Evolutionary conservation across 345 rosid species (phyloP).

Genomic region (Mercurialis annua): DNA sequence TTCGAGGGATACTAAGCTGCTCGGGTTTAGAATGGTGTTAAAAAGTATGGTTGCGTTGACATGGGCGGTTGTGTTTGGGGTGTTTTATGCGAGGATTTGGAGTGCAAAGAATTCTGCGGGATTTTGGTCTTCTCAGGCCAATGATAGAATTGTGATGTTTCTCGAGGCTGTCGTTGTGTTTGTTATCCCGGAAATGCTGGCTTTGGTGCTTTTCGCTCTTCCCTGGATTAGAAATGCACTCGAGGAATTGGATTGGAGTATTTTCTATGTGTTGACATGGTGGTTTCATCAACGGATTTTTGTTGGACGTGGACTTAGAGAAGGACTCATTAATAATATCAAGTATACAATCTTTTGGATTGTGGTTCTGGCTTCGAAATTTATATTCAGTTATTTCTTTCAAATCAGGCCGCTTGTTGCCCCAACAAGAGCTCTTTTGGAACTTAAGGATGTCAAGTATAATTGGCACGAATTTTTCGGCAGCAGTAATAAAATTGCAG

Average conservation of each 20-base stretch:
- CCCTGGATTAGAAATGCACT: slow-evolving; percentile 80
- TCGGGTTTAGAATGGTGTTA: slow-evolving; percentile 71
- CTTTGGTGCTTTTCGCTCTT: slow-evolving; percentile 60
- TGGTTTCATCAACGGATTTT: slow-evolving; percentile 81
- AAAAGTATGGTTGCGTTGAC: slow-evolving; percentile 58
- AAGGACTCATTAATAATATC: slow-evolving; percentile 71
- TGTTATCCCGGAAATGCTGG: slow-evolving; percentile 69
- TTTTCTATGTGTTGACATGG: slow-evolving; percentile 67
- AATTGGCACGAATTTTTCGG: slow-evolving; percentile 80
- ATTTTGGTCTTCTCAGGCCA: slow-evolving; percentile 58
- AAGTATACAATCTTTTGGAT: slow-evolving; percentile 80
- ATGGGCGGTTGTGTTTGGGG: slow-evolving; percentile 73
- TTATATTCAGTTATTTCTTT: slow-evolving; percentile 72
- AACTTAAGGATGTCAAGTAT: slow-evolving; percentile 20
- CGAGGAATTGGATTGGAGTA: slow-evolving; percentile 63
- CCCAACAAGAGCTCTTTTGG: slow-evolving; percentile 63
- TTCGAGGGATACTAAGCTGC: slow-evolving; percentile 53
- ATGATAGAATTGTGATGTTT: slow-evolving; percentile 50
- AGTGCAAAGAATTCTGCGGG: slow-evolving; percentile 58
- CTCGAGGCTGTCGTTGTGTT: slow-evolving; percentile 64
- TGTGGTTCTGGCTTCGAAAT: slow-evolving; percentile 52
- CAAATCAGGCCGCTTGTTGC: slow-evolving; percentile 72
- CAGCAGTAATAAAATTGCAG: slow-evolving; percentile 52
- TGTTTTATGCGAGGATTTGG: slow-evolving; percentile 82
- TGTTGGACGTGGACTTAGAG: slow-evolving; percentile 89